Evolutionary conservation across 352 stramenopile genomes (phyloP), one percentile per base, ranked within the genome.

Genomic region (Phytophthora ramorum): DNA sequence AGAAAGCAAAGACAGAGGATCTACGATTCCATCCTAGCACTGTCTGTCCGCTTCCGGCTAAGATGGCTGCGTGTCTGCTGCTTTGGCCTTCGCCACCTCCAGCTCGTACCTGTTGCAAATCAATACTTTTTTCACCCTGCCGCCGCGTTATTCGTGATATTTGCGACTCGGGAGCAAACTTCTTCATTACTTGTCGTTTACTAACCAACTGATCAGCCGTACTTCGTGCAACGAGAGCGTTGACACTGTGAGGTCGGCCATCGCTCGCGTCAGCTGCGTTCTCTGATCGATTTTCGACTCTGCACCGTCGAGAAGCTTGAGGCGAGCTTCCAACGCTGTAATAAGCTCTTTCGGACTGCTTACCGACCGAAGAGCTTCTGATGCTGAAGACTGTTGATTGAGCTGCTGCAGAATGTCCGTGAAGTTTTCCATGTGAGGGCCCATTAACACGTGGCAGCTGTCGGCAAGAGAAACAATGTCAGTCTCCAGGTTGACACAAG

Each of bases 341-440:
- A 69, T 49, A 6, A 83, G 63, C 26, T 76, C 65, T 60, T 56
- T 32, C 28, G 24, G 45, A 12, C 32, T 26, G 4, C 24, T 59
- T 14, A 67, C 64, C 35, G 38, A 60, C 46, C 14, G 17, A 47
- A 79, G 46, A 14, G 40, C 47, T 44, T 63, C 46, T 34, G 69
- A 40, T 43, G 52, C 45, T 59, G 40, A 9, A 16, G 37, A 14
- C 4, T 68, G 55, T 20, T 43, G 44, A 6, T 61, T 46, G 9
- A 88, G 56, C 19, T 77, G 57, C 24, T 69, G 44, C 22, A 91
- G 49, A 40, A 92, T 81, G 35, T 87, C 83, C 20, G 45, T 38
- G 57, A 92, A 94, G 57, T 94, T 94, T 55, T 79, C 68, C 75
- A 90, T 87, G 67, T 91, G 58, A 4, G 85, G 85, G 12, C 85